Evolutionary conservation across 2,329 filamentous ascomycete species (phyloP).

Genomic region (Nemania sp.): DNA sequence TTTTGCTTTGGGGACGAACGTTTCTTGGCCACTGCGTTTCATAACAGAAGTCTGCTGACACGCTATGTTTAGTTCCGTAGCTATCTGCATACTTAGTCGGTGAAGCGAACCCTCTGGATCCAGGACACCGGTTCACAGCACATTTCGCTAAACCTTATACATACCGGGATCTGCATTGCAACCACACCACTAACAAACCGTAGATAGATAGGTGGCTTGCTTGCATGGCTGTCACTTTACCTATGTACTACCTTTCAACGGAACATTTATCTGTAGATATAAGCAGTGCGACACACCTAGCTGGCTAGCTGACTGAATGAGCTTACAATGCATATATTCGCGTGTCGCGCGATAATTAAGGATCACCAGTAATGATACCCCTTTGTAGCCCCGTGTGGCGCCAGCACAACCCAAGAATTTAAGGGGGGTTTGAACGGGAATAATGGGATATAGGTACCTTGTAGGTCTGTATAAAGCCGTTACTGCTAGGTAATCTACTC

Average conservation of each 20-base stretch:
- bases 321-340: neutral
- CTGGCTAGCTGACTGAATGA: neutral
- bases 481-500: too few species aligned
- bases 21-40: too few species aligned
- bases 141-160: conserved; percentile 11
- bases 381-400: too few species aligned
- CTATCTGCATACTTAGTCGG: neutral
- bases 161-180: conserved; percentile 23
- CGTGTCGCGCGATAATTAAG: neutral
- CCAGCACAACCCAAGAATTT: too few species aligned
- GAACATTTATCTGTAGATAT: neutral
- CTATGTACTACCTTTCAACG: too few species aligned
- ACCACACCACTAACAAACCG: neutral
- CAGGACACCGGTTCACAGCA: neutral
- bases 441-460: too few species aligned
- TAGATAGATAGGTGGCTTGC: neutral
- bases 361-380: neutral
- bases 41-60: neutral
- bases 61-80: too few species aligned
- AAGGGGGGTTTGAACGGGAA: too few species aligned
- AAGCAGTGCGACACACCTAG: neutral
- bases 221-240: too few species aligned
- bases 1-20: too few species aligned
- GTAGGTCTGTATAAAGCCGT: too few species aligned
- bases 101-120: neutral